Conservation (phyloP, 805 yeast genomes). For the Citeromyces nyonsensis region DNA sequence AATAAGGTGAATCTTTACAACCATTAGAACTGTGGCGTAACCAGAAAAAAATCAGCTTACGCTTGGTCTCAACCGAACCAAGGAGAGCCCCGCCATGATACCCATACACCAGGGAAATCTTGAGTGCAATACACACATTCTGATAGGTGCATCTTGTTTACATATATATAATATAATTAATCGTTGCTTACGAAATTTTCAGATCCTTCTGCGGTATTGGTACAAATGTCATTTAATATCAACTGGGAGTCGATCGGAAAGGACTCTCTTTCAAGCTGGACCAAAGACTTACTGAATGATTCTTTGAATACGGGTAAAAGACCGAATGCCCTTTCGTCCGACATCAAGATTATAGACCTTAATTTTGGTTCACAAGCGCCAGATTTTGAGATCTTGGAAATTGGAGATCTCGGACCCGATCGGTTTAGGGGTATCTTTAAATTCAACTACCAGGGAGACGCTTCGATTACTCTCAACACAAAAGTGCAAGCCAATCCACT, state of each 20-base stretch:
- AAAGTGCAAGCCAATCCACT: constrained; percentile 77
- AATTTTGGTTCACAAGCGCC: constrained; percentile 68
- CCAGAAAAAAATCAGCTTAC: no score
- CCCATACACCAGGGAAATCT: no score
- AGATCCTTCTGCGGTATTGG: no score
- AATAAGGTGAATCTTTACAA: no score
- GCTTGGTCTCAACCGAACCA: no score
- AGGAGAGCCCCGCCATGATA: no score
- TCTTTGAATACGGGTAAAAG: constrained; percentile 62
- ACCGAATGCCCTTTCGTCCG: constrained; percentile 57
- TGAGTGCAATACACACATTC: no score
- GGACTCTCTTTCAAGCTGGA: constrained; percentile 44
- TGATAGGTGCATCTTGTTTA: no score
- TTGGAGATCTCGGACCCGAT: constrained; percentile 68
- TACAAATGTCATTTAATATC: constrained; percentile 57
- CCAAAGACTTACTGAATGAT: constrained; percentile 49
- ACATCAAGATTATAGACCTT: constrained; percentile 50
- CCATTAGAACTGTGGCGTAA: no score
- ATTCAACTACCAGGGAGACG: constrained; percentile 61
- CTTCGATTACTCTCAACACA: constrained; percentile 58
- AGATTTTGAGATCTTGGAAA: constrained; percentile 60
- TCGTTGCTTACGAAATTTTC: no score
- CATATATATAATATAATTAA: no score
- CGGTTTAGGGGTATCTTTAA: constrained; percentile 74
- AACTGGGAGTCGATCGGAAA: constrained; percentile 66